Evolutionary conservation across 306 rosid species (phyloP).

Genomic region (Fragaria vesca): DNA sequence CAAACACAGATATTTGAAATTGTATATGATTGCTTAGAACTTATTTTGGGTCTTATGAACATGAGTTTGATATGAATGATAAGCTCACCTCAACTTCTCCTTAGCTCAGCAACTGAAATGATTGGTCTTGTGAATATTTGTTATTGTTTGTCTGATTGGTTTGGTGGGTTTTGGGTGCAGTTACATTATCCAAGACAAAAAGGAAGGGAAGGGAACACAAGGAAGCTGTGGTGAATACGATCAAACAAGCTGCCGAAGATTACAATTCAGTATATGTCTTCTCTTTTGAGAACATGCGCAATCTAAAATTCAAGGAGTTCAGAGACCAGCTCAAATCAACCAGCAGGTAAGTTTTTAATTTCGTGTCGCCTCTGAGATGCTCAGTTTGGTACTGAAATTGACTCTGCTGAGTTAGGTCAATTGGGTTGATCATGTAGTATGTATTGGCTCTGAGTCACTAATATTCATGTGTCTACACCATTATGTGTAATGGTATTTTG

Average conservation of each 20-base stretch:
- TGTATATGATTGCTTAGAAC: neutral
- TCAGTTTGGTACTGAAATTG: neutral
- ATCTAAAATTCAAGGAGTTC: constrained; percentile 84
- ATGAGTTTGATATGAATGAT: neutral
- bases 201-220: constrained; percentile 87
- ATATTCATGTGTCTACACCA: neutral
- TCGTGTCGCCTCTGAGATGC: neutral
- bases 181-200: constrained; percentile 90
- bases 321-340: constrained; percentile 67
- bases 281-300: constrained; percentile 89
- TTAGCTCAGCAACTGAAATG: neutral
- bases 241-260: constrained; percentile 69
- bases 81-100: neutral
- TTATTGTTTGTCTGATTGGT: neutral
- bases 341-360: constrained; percentile 49
- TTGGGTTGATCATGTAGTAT: neutral
- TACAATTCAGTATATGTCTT: constrained; percentile 67
- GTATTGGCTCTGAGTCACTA: neutral
- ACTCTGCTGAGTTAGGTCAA: neutral
- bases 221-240: constrained; percentile 56
- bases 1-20: neutral
- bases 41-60: neutral
- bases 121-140: neutral
- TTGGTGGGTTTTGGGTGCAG: constrained; percentile 36
- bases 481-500: neutral